Evolutionary conservation across 495 filamentous ascomycete species (phyloP).

Genomic region (Xylaria castorea): DNA sequence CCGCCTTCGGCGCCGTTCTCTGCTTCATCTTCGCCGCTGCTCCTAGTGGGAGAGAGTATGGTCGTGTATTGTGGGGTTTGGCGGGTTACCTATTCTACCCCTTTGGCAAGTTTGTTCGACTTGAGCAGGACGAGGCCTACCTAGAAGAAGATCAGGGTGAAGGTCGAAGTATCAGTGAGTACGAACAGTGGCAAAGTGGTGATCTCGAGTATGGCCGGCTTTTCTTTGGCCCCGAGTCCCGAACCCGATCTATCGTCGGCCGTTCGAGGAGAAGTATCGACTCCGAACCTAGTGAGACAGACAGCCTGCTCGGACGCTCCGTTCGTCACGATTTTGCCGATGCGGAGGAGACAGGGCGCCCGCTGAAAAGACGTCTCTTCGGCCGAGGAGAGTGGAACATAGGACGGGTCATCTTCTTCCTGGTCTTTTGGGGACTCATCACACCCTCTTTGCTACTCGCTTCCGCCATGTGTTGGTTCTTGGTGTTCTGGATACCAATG

Average conservation of each 20-base stretch:
- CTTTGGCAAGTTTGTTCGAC: conserved; percentile 92
- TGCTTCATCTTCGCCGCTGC: conserved; percentile 83
- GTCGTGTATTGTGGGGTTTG: conserved; percentile 81
- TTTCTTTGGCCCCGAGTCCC: conserved; percentile 84
- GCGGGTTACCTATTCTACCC: conserved; percentile 91
- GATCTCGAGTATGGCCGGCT: conserved; percentile 94
- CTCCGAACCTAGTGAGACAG: conserved; percentile 80
- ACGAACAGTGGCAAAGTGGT: conserved; percentile 98
- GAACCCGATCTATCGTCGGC: conserved; percentile 83
- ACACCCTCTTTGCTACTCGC: conserved; percentile 87
- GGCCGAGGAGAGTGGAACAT: conserved; percentile 95
- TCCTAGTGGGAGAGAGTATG: conserved; percentile 84
- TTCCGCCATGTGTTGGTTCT: conserved; percentile 88
- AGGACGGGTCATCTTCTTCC: conserved; percentile 93
- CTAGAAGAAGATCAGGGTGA: conserved; percentile 97
- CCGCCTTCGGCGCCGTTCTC: conserved; percentile 71
- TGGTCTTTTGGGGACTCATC: conserved; percentile 94
- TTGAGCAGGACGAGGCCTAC: conserved; percentile 93
- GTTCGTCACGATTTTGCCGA: conserved; percentile 45
- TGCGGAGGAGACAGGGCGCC: conserved; percentile 43
- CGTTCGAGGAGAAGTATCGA: conserved; percentile 87
- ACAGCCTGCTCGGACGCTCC: conserved; percentile 81
- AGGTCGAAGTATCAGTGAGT: conserved; percentile 98
- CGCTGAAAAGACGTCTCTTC: conserved; percentile 88
- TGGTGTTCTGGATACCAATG: conserved; percentile 99